A percentile compares a stretch with the other conserved stretches of the same genome.
These are phyloP conservation scores for Solanum infundibuliforme DNA, from an alignment of 257 asterid genomes.

Conservation along the genomic window DNA sequence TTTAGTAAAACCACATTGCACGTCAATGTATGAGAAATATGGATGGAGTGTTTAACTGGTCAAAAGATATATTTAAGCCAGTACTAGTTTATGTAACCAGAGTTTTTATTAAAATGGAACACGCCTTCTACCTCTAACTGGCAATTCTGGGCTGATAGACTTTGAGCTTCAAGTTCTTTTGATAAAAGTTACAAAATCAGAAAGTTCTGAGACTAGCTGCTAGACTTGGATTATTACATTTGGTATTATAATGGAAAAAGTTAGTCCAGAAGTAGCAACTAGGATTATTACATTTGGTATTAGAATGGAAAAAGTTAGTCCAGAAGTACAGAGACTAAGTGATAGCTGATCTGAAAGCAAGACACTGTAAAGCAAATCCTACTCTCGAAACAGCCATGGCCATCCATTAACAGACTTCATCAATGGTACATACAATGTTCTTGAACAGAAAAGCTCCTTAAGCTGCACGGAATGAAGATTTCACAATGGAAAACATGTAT, in stretches of 20 bases:
- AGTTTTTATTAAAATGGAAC: not conserved
- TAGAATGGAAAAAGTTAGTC: not conserved
- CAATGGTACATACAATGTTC: not conserved
- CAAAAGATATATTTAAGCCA: not conserved
- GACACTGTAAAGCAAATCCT: not conserved
- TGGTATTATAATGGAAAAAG: not conserved
- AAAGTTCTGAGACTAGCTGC: not conserved
- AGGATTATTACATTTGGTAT: not conserved
- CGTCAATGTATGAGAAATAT: not conserved
- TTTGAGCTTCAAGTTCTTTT: not conserved
- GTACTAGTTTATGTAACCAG: not conserved
- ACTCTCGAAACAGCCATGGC: not conserved
- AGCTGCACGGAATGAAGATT: not conserved
- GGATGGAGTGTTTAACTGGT: not conserved
- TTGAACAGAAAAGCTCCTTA: not conserved
- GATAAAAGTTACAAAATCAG: not conserved
- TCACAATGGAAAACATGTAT: not conserved
- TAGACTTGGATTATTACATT: not conserved
- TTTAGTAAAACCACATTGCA: not conserved
- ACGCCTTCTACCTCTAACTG: not conserved
- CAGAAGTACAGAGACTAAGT: not conserved
- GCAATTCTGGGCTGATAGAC: not conserved
- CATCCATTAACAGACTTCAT: not conserved
- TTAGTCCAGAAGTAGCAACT: not conserved
- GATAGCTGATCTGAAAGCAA: not conserved